Conservation (phyloP, 2,329 filamentous ascomycete species). For the Phialophora chinensis region DNA sequence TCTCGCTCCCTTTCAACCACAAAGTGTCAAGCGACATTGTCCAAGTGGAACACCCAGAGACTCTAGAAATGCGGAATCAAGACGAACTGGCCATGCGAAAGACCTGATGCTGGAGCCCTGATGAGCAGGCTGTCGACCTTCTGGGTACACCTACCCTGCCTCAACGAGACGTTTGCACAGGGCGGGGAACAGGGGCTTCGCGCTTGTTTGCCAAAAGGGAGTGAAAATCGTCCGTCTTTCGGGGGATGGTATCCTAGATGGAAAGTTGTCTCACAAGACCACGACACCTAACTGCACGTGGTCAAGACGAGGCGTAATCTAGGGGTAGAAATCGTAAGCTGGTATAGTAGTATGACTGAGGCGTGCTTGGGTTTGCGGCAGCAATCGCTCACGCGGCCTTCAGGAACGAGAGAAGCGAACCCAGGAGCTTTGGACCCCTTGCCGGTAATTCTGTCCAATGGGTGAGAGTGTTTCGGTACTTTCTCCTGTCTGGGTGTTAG, state of each 20-base stretch:
- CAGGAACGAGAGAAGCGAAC: neutral
- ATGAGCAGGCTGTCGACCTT: neutral
- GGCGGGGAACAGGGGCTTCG: neutral
- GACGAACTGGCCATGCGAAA: neutral
- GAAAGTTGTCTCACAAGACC: neutral
- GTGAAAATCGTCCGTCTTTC: neutral
- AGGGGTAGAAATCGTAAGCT: neutral
- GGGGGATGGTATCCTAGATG: neutral
- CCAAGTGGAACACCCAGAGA: neutral
- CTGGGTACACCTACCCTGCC: neutral
- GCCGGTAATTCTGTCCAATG: constrained; percentile 1
- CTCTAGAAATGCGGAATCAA: neutral
- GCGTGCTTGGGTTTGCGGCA: neutral
- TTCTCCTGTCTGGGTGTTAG: constrained; percentile 1
- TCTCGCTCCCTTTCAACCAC: constrained; percentile 1
- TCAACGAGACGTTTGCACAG: neutral
- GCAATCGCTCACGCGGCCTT: neutral
- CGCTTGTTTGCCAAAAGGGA: neutral
- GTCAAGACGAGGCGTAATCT: constrained; percentile 3
- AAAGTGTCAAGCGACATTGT: neutral
- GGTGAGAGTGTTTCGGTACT: constrained; percentile 1
- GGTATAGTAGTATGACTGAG: neutral
- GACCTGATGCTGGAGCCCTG: neutral
- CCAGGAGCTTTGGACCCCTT: neutral
- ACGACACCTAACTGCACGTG: neutral